These are phyloP conservation scores for Telopea speciosissima DNA, from an alignment of 177 flowering plant species.

Conservation along the genomic window DNA sequence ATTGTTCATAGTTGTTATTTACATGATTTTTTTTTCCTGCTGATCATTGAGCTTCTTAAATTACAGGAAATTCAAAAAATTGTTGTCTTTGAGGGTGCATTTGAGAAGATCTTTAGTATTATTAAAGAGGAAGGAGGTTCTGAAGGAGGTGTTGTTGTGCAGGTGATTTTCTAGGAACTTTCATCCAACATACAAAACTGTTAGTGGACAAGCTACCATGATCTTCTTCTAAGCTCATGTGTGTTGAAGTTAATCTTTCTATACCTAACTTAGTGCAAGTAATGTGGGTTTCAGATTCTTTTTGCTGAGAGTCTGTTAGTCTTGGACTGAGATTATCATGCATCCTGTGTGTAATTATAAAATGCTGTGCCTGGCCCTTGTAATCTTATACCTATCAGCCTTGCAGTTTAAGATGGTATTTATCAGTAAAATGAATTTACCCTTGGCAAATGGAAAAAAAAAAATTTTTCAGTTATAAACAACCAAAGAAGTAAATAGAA, in stretches of 20 bases:
- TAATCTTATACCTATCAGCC: neutral
- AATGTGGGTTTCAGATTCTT: neutral
- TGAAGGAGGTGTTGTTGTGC: slow-evolving; percentile 99
- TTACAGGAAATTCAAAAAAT: slow-evolving; percentile 95
- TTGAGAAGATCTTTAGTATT: slow-evolving; percentile 97
- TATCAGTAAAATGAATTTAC: neutral
- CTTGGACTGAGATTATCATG: neutral
- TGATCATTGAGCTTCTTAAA: slow-evolving; percentile 12
- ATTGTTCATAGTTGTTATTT: neutral
- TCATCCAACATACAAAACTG: no score
- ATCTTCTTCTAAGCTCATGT: neutral
- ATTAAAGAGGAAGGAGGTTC: slow-evolving; percentile 97
- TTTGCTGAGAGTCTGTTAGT: neutral
- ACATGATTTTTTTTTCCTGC: neutral
- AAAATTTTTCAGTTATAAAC: neutral
- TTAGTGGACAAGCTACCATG: neutral
- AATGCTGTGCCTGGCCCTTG: no score
- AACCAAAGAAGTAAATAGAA: neutral
- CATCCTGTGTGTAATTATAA: neutral
- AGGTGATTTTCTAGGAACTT: slow-evolving; percentile 40
- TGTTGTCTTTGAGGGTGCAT: slow-evolving; percentile 95
- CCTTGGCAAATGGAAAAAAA: neutral
- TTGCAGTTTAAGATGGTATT: neutral
- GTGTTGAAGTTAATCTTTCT: neutral
- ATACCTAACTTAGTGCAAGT: neutral